These are phyloP conservation scores for Amauroascus niger DNA, from an alignment of 2,329 filamentous ascomycete species.

Conservation along the genomic window DNA sequence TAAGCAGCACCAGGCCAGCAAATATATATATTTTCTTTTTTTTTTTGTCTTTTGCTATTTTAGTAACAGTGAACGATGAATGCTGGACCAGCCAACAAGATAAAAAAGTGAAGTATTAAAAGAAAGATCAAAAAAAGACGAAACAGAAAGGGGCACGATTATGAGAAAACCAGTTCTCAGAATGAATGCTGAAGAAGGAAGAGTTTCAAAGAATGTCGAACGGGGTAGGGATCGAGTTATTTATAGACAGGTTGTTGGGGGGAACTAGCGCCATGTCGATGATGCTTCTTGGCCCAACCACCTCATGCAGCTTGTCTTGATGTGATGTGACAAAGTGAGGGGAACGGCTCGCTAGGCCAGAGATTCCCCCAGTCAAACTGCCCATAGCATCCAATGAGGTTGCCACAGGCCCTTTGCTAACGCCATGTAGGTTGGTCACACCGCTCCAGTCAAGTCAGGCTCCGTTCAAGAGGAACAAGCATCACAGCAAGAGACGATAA, in stretches of 20 bases:
- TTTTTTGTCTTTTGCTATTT: slow-evolving; percentile 2
- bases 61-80: background rate
- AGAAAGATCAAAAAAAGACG: background rate
- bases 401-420: background rate
- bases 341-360: slow-evolving; percentile 3
- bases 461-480: background rate
- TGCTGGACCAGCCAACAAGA: slow-evolving; percentile 11
- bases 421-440: background rate
- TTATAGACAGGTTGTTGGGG: slow-evolving; percentile 3
- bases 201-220: background rate
- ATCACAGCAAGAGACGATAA: background rate
- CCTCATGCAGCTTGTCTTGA: background rate
- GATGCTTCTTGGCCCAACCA: background rate
- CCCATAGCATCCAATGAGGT: background rate
- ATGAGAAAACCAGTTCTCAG: slow-evolving; percentile 10
- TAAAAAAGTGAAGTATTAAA: background rate
- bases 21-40: background rate
- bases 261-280: background rate
- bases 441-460: background rate
- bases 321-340: slow-evolving; percentile 8
- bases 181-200: slow-evolving; percentile 12
- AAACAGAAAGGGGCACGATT: slow-evolving; percentile 8
- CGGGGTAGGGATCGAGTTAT: background rate
- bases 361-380: background rate
- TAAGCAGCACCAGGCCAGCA: too few species aligned